A percentile compares a stretch with the other conserved stretches of the same genome.
Evolutionary conservation across 495 filamentous ascomycete species (phyloP).

Genomic region (Parathielavia hyrcaniae): DNA sequence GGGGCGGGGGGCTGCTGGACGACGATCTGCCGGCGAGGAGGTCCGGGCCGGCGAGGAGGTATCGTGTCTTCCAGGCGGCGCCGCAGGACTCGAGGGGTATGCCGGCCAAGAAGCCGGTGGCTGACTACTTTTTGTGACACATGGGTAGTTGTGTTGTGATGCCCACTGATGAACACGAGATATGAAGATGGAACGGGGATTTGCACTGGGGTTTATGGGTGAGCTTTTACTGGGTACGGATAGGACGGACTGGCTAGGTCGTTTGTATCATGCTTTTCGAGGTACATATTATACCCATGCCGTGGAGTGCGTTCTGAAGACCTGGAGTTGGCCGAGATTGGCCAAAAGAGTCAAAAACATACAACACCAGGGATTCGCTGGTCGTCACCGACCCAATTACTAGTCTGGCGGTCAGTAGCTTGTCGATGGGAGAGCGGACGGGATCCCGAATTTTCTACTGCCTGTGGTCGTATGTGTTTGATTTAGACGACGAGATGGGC

Average conservation of each 20-base stretch:
- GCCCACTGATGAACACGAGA: not conserved
- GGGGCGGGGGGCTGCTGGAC: constrained; percentile 35
- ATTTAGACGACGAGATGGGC: not conserved
- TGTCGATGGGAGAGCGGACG: constrained; percentile 47
- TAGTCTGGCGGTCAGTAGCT: constrained; percentile 24
- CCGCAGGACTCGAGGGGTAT: constrained; percentile 95
- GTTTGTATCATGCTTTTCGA: too few relatives aligned
- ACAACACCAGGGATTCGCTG: constrained; percentile 27
- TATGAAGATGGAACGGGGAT: not conserved
- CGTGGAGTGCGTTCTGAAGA: not conserved
- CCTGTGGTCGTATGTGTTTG: constrained; percentile 8
- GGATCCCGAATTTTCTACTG: constrained; percentile 36
- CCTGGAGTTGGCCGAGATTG: too few relatives aligned
- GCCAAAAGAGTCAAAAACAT: constrained; percentile 13
- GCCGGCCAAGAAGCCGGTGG: constrained; percentile 97
- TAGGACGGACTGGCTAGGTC: not conserved
- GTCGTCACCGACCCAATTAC: constrained; percentile 48
- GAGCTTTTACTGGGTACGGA: not conserved
- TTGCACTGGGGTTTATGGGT: too few relatives aligned
- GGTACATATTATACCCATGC: too few relatives aligned
- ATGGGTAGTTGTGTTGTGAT: not conserved
- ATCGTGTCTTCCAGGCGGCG: constrained; percentile 93
- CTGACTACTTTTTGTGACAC: constrained; percentile 82
- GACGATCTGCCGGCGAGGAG: constrained; percentile 39
- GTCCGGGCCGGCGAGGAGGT: constrained; percentile 77